Base-by-base conservation (phyloP, 179 eudicot species). In the Drosera spatulata region DNA sequence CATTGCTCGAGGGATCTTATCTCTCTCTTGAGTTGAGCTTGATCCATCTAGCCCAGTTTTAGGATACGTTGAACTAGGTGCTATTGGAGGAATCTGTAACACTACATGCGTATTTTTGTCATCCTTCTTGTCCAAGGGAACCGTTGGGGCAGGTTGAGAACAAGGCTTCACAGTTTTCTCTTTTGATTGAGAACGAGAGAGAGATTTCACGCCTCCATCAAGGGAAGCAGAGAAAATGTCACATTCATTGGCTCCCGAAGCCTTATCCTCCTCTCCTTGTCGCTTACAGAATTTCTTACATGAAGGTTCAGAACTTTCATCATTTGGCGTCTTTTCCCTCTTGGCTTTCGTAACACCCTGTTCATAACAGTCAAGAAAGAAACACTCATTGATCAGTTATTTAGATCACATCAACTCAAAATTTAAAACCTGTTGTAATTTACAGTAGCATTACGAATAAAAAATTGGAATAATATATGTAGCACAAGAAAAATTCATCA, bases 221-320 rank as follows among this genome's bases (percentile, higher is more conserved):
- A 39, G 42, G 55, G 70, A 10, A 61, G 48, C 45, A 48, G 67
- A 40, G 49, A 62, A 43, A 71, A 56, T 39, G 42, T 49, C 33
- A 56, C 61, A 61, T 46, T 55, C 69, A 41, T 56, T 41, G 11
- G 39, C 48, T 12, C 68, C 65, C 44, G 76, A 66, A 44, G 59
- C 74, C 33, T 22, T 22, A 38, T 68, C 73, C 46, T 65, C 71
- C 63, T 62, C 74, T 41, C 66, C 71, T 40, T 60, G 57, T 40
- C 7, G 60, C 62, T 22, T 9, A 33, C 55, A 53, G 61, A 45
- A 43, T 62, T 71, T 74, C 54, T 74, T 78, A 10, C 51, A 13
- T 15, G 69, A 66, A 55, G 69, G 57, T 44, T 56, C 76, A 41
- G 52, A 64, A 14, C 33, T 59, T 44, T 64, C 54, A 15, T 22